These are phyloP conservation scores for Rubus idaeus DNA, from an alignment of 306 rosid species.

Conservation along the genomic window DNA sequence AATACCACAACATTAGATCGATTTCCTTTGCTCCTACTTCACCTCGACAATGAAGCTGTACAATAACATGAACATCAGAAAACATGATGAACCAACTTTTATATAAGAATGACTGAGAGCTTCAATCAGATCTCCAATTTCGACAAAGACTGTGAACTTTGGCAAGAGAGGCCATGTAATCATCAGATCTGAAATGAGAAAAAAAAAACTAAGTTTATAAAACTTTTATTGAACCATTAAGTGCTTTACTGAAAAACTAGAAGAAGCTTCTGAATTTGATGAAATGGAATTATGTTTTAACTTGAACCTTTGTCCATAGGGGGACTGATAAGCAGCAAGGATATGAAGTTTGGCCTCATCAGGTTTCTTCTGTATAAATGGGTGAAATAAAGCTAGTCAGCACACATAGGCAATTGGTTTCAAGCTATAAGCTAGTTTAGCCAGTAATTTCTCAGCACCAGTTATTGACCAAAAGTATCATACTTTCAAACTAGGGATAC, in stretches of 20 bases:
- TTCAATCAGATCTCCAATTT: slow-evolving; percentile 54
- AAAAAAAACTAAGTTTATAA: slow-evolving; percentile 15
- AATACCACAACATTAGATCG: background rate
- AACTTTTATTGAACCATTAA: background rate
- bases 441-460: slow-evolving; percentile 6
- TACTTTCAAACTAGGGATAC: background rate
- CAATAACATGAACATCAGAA: background rate
- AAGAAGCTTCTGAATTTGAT: background rate
- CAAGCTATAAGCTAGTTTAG: slow-evolving; percentile 6
- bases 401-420: slow-evolving; percentile 5
- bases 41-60: background rate
- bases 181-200: slow-evolving; percentile 66
- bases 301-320: slow-evolving; percentile 79
- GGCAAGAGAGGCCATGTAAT: slow-evolving; percentile 88
- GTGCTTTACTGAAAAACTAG: background rate
- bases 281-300: slow-evolving; percentile 1
- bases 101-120: background rate
- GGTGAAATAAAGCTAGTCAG: slow-evolving; percentile 18
- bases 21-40: background rate
- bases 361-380: slow-evolving; percentile 40
- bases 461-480: background rate
- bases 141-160: slow-evolving; percentile 82
- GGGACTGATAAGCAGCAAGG: slow-evolving; percentile 69
- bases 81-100: slow-evolving; percentile 7
- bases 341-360: slow-evolving; percentile 65